Evolutionary conservation across 2,329 filamentous ascomycete genomes (phyloP).

Genomic region (Rachicladosporium sp.): DNA sequence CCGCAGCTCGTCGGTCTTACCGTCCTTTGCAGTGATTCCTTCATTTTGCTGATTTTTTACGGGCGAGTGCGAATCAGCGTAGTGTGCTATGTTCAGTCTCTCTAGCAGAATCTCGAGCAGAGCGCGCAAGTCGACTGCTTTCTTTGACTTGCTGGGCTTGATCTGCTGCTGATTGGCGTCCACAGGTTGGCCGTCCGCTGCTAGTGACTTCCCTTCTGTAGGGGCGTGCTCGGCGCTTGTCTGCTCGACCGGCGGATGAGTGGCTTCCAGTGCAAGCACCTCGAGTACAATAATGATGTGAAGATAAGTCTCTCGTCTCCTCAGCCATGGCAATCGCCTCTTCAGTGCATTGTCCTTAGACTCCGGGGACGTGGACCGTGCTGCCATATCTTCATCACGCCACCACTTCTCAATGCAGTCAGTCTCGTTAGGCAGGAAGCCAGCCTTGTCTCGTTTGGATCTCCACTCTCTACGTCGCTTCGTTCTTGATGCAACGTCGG

Average conservation of each 20-base stretch:
- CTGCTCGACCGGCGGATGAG: no score
- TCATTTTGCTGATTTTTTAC: constrained; percentile 18
- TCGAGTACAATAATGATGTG: constrained; percentile 73
- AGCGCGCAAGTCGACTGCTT: constrained; percentile 48
- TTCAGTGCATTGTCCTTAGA: constrained; percentile 38
- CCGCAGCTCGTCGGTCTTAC: constrained; percentile 48
- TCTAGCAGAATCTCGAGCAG: constrained; percentile 65
- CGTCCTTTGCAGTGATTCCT: constrained; percentile 11
- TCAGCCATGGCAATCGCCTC: constrained; percentile 51
- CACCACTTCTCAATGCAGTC: constrained; percentile 59
- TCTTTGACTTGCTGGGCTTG: constrained; percentile 26
- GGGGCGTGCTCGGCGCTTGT: no score
- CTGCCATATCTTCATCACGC: constrained; percentile 39
- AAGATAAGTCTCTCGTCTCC: constrained; percentile 65
- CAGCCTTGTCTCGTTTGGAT: constrained; percentile 53
- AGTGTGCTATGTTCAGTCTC: constrained; percentile 73
- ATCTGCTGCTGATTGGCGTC: background rate
- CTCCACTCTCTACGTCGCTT: constrained; percentile 48
- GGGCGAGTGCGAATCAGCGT: constrained; percentile 50
- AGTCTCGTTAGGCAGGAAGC: constrained; percentile 57
- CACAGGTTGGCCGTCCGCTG: background rate
- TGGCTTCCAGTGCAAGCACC: constrained; percentile 55
- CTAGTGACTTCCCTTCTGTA: constrained; percentile 10
- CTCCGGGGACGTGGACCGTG: constrained; percentile 28
- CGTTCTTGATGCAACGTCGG: constrained; percentile 16